Evolutionary conservation across 495 filamentous ascomycete genomes (phyloP), one percentile per base, ranked within the genome.

Genomic region (Bombardia bombarda): DNA sequence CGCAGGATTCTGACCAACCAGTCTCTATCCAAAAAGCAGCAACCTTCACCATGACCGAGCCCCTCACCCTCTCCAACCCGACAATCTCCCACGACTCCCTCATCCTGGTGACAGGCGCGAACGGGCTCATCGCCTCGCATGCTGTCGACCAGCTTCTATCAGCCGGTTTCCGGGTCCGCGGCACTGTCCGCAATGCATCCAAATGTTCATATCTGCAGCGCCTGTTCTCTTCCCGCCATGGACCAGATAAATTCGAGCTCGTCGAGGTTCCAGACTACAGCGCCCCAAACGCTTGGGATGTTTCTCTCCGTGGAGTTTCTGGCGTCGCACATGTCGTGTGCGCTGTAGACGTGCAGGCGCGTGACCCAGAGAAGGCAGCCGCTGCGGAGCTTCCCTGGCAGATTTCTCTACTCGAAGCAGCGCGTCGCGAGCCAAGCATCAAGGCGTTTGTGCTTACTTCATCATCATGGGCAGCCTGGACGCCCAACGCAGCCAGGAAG

Each of bases 61-160:
- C 9, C 2, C 26, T 43, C 28, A 16, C 41, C 35, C 32, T 54
- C 46, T 17, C 46, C 7, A 10, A 38, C 40, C 40, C 52, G 44
- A 22, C 35, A 35, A 45, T 62, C 37, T 50, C 56, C 0, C 17
- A 32, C 18, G 17, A 42, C 48, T 50, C 56, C 18, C 46, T 52
- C 9, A 42, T 70, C 47, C 62, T 80, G 14, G 66, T 83, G 22
- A 82, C 75, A 4, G 75, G 75, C n/a, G 66, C 58, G 18, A 80
- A 73, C 49, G 76, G 77, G 37, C 75, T 65, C 45, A 73, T 80
- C 42, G 77, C 55, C 16, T 72, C 67, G 22, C 70, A 80, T 42
- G 52, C 72, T 16, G 63, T 63, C 38, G 60, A 77, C 51, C 50
- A 70, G 22, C 53, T 78, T 9, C 65, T 82, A 6, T 43, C 53